phyloP scores from a whole-genome alignment of 768 basidiomycete genomes.

The Cystobasidium ongulense region DNA sequence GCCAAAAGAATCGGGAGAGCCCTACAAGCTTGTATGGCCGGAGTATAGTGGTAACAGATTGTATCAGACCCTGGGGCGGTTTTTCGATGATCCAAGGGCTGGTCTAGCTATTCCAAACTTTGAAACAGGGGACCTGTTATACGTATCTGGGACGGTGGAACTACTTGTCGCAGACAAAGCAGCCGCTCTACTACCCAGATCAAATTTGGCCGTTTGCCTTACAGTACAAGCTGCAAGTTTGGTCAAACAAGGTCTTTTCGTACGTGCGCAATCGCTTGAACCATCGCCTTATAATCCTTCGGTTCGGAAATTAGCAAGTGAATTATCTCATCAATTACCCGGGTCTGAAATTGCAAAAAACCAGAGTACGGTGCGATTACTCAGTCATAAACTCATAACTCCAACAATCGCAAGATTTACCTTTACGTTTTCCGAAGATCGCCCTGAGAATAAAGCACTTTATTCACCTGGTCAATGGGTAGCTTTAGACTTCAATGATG shows the following conservation, averaged over 20 bases:
- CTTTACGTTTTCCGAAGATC: not conserved
- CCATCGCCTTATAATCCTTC: slow-evolving; percentile 31
- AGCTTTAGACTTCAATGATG: slow-evolving; percentile 14
- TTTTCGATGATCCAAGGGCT: slow-evolving; percentile 5
- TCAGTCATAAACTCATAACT: not conserved
- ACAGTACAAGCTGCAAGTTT: not conserved
- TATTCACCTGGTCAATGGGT: slow-evolving; percentile 33
- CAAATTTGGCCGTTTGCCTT: slow-evolving; percentile 29
- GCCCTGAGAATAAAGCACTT: not conserved
- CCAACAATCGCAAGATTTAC: slow-evolving; percentile 14
- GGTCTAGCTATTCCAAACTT: slow-evolving; percentile 32
- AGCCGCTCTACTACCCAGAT: slow-evolving; percentile 12
- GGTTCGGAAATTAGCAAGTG: slow-evolving; percentile 27
- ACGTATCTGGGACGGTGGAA: slow-evolving; percentile 20
- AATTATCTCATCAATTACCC: not conserved
- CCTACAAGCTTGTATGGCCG: slow-evolving; percentile 21
- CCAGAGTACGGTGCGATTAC: not conserved
- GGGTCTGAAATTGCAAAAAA: not conserved
- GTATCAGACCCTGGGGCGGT: slow-evolving; percentile 28
- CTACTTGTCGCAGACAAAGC: slow-evolving; percentile 21
- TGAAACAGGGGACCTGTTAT: slow-evolving; percentile 30
- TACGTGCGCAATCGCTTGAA: not conserved
- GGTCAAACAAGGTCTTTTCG: slow-evolving; percentile 17
- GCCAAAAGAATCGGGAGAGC: not conserved
- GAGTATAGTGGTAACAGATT: slow-evolving; percentile 31